Conservation (phyloP, 306 rosid genomes). For the Spatholobus suberectus region DNA sequence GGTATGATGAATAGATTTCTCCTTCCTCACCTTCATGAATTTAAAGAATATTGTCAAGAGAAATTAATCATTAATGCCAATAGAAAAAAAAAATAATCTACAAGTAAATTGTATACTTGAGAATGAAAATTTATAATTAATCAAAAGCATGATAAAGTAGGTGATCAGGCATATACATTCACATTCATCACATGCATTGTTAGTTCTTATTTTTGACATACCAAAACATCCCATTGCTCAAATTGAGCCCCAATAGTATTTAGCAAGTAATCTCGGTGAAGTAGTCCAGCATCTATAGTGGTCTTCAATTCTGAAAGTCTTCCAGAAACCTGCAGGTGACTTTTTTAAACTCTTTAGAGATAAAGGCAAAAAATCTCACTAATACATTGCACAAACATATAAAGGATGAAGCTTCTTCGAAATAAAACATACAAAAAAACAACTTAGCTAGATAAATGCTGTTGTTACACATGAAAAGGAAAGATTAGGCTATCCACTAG, state of each 20-base stretch:
- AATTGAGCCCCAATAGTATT: constrained; percentile 72
- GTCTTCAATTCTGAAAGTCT: constrained; percentile 82
- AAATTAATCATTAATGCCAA: constrained; percentile 42
- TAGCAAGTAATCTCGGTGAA: constrained; percentile 74
- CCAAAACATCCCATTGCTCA: constrained; percentile 88
- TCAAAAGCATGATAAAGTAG: constrained; percentile 8
- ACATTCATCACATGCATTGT: constrained; percentile 10
- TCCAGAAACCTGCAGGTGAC: constrained; percentile 71
- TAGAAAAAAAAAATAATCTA: constrained; percentile 25
- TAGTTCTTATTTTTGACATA: constrained; percentile 44
- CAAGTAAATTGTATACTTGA: neutral
- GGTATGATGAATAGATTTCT: constrained; percentile 87
- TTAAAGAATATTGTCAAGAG: constrained; percentile 43
- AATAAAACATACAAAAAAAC: constrained; percentile 29
- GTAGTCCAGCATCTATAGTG: constrained; percentile 78
- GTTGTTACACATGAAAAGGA: constrained; percentile 18
- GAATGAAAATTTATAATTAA: constrained; percentile 15
- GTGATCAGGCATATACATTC: neutral
- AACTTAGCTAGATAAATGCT: constrained; percentile 17
- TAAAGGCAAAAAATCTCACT: neutral
- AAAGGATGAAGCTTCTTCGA: constrained; percentile 18
- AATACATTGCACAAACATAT: constrained; percentile 19
- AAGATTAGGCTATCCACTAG: constrained; percentile 5
- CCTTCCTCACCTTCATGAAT: constrained; percentile 84
- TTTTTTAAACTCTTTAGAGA: constrained; percentile 24